Base-by-base conservation (phyloP, 768 basidiomycete genomes). In the Mycena venus region DNA sequence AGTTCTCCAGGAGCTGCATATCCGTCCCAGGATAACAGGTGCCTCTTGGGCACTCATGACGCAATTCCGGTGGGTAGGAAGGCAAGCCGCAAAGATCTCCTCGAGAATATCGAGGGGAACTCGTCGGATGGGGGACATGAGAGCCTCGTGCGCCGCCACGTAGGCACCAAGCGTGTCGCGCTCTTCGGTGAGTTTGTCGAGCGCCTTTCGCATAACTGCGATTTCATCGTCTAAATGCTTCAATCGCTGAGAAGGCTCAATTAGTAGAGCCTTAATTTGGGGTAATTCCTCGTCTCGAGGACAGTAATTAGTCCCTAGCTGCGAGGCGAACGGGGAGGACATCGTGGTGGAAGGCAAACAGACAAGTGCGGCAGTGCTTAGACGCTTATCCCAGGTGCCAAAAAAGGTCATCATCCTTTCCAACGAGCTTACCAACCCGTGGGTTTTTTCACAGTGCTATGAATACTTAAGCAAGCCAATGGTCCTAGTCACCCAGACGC, bases 1-100 rank as follows among this genome's bases (percentile, higher is more conserved):
- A 12, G 75, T 66, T 36, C 82, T 76, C 83, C 83, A 84, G 2
- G 65, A 34, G 6, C 78, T 77, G 51, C 83, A 81, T n/a, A 84
- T 67, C 15, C 75, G 63, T 2, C 78, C 77, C 11, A 83, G 55
- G 21, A 83, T 53, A 15, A 84, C 44, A 1, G 83, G 82, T 1
- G 79, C 79, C 1, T 77, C 65, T 2, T 29, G 38, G 11, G 70
- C 59, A 21, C 78, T 71, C 19, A 79, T 81, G 11, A 74, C 74
- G 19, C 70, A 67, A 47, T 79, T 74, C 4, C 55, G 23, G 38
- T 72, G 61, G 0, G 66, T n/a, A 4, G 80, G 77, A 3, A 84
- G 69, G 71, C 82, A 83, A 9, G 58, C 70, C 12, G 78, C 29
- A 61, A 83, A 83, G 21, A 83, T 81, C 34, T 79, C 79, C 10